phyloP scores from a whole-genome alignment of 2,329 filamentous ascomycete genomes.

The Calonectria hawksworthii region DNA sequence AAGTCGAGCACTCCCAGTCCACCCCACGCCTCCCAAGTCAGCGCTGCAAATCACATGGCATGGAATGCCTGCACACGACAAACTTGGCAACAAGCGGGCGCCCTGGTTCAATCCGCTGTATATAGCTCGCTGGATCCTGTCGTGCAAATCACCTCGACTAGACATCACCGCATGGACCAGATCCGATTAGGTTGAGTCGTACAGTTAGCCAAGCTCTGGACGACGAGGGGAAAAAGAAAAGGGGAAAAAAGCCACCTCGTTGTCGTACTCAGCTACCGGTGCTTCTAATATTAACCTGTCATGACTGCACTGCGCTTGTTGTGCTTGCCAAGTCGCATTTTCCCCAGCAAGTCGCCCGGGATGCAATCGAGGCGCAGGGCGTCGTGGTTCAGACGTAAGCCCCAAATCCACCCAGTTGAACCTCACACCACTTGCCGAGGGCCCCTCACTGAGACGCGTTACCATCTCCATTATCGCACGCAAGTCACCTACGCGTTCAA shows the following conservation, averaged over 20 bases:
- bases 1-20: conserved; percentile 2
- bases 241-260: background rate
- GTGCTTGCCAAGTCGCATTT: conserved; percentile 9
- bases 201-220: background rate
- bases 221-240: background rate
- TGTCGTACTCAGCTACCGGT: conserved; percentile 5
- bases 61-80: conserved; percentile 20
- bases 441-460: conserved; percentile 22
- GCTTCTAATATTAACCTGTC: conserved; percentile 8
- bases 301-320: conserved; percentile 11
- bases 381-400: conserved; percentile 25
- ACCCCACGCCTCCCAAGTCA: conserved; percentile 3
- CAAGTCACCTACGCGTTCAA: conserved; percentile 28
- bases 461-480: conserved; percentile 20
- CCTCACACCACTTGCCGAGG: conserved; percentile 15
- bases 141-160: background rate
- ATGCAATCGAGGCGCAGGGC: conserved; percentile 7
- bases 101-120: background rate
- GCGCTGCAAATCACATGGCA: conserved; percentile 25
- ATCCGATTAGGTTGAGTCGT: conserved; percentile 14
- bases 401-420: conserved; percentile 8
- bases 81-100: conserved; percentile 5
- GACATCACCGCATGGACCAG: background rate
- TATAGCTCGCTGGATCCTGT: conserved; percentile 2
- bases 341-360: conserved; percentile 17